phyloP scores from a whole-genome alignment of 73 alveolate species.

The Blepharisma stoltei region DNA sequence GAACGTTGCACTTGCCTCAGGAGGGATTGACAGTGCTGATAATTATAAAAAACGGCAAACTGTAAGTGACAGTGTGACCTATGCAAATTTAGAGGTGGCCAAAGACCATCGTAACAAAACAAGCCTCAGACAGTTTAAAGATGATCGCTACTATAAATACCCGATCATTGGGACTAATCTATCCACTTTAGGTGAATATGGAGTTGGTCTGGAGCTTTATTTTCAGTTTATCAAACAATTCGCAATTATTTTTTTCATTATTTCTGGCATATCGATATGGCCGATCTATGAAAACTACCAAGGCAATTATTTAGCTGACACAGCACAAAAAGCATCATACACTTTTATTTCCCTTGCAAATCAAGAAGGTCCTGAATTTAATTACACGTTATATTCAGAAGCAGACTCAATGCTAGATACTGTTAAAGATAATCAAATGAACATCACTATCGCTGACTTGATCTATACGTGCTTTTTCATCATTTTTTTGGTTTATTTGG shows the following conservation, averaged over 20 bases:
- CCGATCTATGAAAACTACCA: conserved; percentile 30
- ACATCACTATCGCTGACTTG: background rate
- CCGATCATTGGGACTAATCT: conserved; percentile 28
- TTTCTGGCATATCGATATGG: conserved; percentile 35
- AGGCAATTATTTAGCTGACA: conserved; percentile 29
- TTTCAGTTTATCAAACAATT: conserved; percentile 13
- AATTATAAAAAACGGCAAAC: background rate
- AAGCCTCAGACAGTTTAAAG: conserved; percentile 5
- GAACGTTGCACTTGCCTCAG: no score
- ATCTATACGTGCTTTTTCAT: background rate
- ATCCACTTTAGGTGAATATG: conserved; percentile 36
- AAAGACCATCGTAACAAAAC: background rate
- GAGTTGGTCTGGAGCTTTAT: conserved; percentile 37
- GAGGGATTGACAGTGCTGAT: no score
- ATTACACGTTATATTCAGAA: background rate
- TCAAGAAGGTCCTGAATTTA: background rate
- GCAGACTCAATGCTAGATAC: background rate
- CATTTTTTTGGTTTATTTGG: background rate
- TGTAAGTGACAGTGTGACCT: background rate
- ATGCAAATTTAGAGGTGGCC: no score
- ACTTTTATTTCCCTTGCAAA: conserved; percentile 28
- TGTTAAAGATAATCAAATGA: background rate
- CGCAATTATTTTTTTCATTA: conserved; percentile 26
- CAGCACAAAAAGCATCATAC: background rate
- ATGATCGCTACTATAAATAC: conserved; percentile 22